Evolutionary conservation across 176 grass and related monocot species (phyloP), one percentile per base, ranked within the genome.

Genomic region (Lolium rigidum): DNA sequence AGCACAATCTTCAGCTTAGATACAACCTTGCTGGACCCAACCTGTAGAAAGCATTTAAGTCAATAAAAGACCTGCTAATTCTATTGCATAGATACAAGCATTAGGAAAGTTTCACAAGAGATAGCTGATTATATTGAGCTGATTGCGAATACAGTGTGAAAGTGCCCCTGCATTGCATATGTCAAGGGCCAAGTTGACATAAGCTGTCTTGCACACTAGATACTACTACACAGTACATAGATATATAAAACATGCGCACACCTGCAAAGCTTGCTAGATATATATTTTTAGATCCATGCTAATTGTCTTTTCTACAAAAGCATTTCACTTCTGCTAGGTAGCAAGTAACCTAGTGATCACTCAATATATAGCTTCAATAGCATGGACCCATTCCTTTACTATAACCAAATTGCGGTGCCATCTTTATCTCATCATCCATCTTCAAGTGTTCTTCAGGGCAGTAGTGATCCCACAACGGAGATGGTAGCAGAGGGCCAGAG

Each of bases 401-500:
- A 68, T 79, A 75, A 62, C 31, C 60, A 75, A 58, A 84, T 6
- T 89, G 89, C 9, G 86, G 69, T 43, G 85, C 67, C 60, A 92
- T 86, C 79, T 89, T 94, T 72, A 80, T 88, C 14, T 94, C 94
- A 64, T 84, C 88, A 15, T 89, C 92, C 82, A 94, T 92, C 88
- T 80, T 92, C 86, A 82, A 86, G 83, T 83, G 31, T 38, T 86
- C 61, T 11, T 97, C 86, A 48, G 79, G 51, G 70, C 60, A 90
- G 47, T 83, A 90, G 85, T 84, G 85, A 58, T 90, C 92, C 87
- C 87, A 90, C 21, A 70, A 64, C 43, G 79, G 57, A 41, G 70
- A 44, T 26, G 85, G 80, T 49, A 64, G 62, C 26, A 60, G 77
- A 65, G 70, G 84, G 39, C 77, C 66, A 66, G 85, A 66, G 35